These are phyloP conservation scores for Butyriboletus regius DNA, from an alignment of 1,284 basidiomycete species.

Conservation along the genomic window DNA sequence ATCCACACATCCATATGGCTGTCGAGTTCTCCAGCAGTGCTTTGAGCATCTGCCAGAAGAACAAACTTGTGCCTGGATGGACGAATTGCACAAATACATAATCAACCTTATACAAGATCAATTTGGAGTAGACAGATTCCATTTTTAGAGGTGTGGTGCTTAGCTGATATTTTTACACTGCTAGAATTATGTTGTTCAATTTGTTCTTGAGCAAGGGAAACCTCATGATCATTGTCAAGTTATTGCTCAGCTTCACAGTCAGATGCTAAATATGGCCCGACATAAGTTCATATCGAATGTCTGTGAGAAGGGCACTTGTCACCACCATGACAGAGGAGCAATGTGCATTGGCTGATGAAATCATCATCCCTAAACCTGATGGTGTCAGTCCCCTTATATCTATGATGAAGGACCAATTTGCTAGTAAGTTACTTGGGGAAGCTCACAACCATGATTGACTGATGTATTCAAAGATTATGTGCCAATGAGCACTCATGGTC, in stretches of 20 bases:
- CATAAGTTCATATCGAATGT: conserved; percentile 99
- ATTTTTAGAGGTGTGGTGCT: background rate
- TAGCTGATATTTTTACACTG: conserved; percentile 4
- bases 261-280: conserved; percentile 71
- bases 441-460: conserved; percentile 1
- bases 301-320: conserved; percentile 83
- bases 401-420: conserved; percentile 90
- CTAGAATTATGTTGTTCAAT: conserved; percentile 93
- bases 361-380: conserved; percentile 61
- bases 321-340: conserved; percentile 60
- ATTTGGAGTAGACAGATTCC: conserved; percentile 61
- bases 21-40: conserved; percentile 88
- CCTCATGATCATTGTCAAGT: conserved; percentile 65
- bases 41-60: conserved; percentile 77
- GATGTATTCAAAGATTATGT: conserved; percentile 58
- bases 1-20: conserved; percentile 88
- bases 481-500: conserved; percentile 65
- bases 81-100: conserved; percentile 75
- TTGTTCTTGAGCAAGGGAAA: conserved; percentile 77
- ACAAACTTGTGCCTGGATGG: conserved; percentile 66
- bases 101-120: conserved; percentile 76
- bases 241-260: conserved; percentile 67
- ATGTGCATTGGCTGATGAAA: conserved; percentile 69
- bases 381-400: conserved; percentile 57
- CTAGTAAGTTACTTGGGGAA: conserved; percentile 51